Base-by-base conservation (phyloP, 495 filamentous ascomycete species). In the Mytilinidion resinicola region DNA sequence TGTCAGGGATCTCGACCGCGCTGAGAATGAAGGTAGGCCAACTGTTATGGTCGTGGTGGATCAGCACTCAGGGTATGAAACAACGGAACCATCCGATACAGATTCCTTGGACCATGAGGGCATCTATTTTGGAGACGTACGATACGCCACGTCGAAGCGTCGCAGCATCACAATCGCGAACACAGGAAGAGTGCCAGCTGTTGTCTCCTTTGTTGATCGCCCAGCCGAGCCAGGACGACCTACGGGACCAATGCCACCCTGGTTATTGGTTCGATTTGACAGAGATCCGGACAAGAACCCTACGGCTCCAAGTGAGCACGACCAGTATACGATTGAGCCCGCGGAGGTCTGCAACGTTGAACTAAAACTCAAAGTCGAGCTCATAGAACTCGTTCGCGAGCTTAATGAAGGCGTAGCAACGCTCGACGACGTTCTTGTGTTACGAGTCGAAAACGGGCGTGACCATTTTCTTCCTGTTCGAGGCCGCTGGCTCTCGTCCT, bases 1-100 rank as follows among this genome's bases (percentile, higher is more conserved):
- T 11, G 91, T 87, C 1, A 80, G 88, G 39, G 88, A 95, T 64
- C 75, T 96, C 3, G 95, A 99, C 68, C 86, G 86, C 49, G 86
- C 85, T 7, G 95, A 99, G 70, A 99, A 99, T 56, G 95, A 97
- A 70, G 82, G 85, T 0, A 79, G 93, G 9, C 95, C 95, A 0
- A 82, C 76, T 3, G 78, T 99, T 15, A 96, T 92, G 0, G 76
- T 98, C 9, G 82, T 97, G 1, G 81, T 92, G 0, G 93, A 98
- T 58, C 72, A 70, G 42, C 75, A 79, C 52, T 64, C 53, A 19
- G 55, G 59, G 0, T 43, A 41, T 33, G 59, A 64, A 14, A 62
- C 67, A 6, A 49, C 65, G 6, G 67, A 72, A 30, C 67, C 72
- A 20, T 9, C 7, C 9, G 60, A 67, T 14, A 55, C 36, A 10